These are phyloP conservation scores for Amauroascus verrucosus DNA, from an alignment of 2,329 filamentous ascomycete species.

Conservation along the genomic window DNA sequence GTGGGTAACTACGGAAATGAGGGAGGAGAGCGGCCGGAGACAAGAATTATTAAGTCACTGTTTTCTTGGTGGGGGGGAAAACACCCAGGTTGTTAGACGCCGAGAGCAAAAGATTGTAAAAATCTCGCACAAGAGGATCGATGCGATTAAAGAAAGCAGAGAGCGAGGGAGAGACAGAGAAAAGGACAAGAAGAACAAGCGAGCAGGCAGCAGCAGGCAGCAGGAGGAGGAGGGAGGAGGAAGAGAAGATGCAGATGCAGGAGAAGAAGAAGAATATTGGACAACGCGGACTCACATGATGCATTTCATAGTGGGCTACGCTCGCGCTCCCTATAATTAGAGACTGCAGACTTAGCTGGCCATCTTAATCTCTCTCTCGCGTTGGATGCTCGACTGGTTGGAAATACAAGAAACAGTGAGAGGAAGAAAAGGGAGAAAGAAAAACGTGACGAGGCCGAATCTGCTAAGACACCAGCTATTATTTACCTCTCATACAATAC, in stretches of 20 bases:
- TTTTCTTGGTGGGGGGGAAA: not conserved
- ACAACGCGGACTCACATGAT: constrained; percentile 1
- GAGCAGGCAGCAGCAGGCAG: too few relatives aligned
- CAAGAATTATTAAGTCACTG: constrained; percentile 1
- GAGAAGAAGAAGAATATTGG: not conserved
- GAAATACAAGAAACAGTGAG: not conserved
- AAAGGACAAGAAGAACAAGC: constrained; percentile 11
- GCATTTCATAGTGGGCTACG: constrained; percentile 1
- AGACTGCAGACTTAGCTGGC: not conserved
- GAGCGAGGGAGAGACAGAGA: constrained; percentile 1
- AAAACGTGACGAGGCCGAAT: too few relatives aligned
- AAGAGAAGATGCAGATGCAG: constrained; percentile 1
- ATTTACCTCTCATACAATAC: too few relatives aligned
- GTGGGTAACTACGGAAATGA: constrained; percentile 6
- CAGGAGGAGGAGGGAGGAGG: constrained; percentile 9
- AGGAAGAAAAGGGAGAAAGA: too few relatives aligned
- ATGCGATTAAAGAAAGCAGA: not conserved
- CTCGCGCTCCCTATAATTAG: not conserved
- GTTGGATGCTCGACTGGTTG: not conserved
- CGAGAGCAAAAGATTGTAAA: not conserved
- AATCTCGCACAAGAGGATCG: not conserved
- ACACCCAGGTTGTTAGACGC: not conserved
- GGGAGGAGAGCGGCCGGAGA: constrained; percentile 2
- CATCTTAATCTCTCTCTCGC: not conserved
- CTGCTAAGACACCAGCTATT: too few relatives aligned